Evolutionary conservation across 164 flowering plant genomes (phyloP), one percentile per base, ranked within the genome.

Genomic region (Annona squamosa): DNA sequence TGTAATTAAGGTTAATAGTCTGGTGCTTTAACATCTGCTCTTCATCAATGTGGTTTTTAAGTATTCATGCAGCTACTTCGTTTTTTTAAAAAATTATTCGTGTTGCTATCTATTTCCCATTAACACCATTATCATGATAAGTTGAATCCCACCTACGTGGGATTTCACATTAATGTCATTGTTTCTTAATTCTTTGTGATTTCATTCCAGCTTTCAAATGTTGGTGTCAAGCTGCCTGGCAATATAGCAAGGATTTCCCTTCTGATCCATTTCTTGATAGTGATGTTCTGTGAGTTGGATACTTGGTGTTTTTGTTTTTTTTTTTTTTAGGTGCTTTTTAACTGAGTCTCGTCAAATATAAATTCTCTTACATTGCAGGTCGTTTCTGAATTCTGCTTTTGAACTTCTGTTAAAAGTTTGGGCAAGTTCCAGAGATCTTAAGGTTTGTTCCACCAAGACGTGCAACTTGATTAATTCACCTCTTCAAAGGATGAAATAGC

Each of bases 211-310:
- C 99, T 74, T 87, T 96, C 81, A 96, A 89, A 81, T 93, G 93
- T 76, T 93, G 99, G 99, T 90, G 98, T 82, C 97, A 92, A 77
- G 98, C 99, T 83, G 87, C 81, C 66, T 88, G 85, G 87, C 94
- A 85, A 66, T 86, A 85, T 76, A 73, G 77, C 62, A 70, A 79
- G 47, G 97, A 93, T 73, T 84, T 81, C 47, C 86, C 93, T 69
- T 82, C 89, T 52, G 80, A 82, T 72, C 76, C 83, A 46, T 80
- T 82, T 74, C 85, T 90, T 71, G 98, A 89, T 81, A 84, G 83
- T 77, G 97, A 91, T 78, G 87, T 93, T 81, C 86, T 89, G 97
- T 96, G 83, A 91, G 97, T 79, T 74, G 37, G 61, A 18, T 42
- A 44, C 63, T 48, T 67, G 26, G 43, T 4, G 43, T 48, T 66